These are phyloP conservation scores for Populus pruinosa DNA, from an alignment of 345 rosid species.

Conservation along the genomic window DNA sequence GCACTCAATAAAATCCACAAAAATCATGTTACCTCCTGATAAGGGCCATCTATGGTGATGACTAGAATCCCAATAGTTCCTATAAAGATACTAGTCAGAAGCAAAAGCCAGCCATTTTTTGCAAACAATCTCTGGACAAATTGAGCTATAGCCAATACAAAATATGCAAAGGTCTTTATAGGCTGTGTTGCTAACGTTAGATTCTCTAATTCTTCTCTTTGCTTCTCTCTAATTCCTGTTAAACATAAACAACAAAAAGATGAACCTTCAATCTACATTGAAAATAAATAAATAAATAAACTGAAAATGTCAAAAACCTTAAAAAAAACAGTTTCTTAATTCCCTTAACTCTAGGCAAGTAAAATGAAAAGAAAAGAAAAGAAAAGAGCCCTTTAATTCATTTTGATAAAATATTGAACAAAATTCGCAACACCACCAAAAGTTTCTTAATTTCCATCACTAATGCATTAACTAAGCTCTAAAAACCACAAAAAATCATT, in stretches of 20 bases:
- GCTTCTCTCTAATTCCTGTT: conserved; percentile 60
- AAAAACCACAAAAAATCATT: no score
- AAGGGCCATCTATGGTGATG: conserved; percentile 74
- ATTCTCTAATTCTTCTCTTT: conserved; percentile 63
- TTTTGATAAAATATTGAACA: no score
- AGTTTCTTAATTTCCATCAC: not conserved
- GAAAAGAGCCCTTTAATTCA: not conserved
- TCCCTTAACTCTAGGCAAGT: no score
- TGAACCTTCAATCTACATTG: no score
- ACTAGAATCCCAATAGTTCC: conserved; percentile 47
- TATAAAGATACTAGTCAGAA: conserved; percentile 38
- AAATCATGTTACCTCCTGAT: conserved; percentile 57
- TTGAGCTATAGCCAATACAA: conserved; percentile 51
- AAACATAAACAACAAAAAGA: not conserved
- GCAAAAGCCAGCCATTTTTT: conserved; percentile 69
- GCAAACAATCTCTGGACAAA: conserved; percentile 53
- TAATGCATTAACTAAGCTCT: no score
- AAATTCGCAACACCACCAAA: not conserved
- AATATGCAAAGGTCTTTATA: conserved; percentile 62
- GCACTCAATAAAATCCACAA: not conserved
- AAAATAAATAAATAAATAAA: no score
- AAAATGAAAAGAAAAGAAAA: no score
- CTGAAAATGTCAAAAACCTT: no score
- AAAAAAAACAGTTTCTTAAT: no score
- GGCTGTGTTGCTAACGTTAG: conserved; percentile 70